Percentiles rank a stretch among this genome's conserved stretches.
These are phyloP conservation scores for Trichoderma cornu-damae DNA, from an alignment of 2,329 filamentous ascomycete genomes.

Conservation along the genomic window DNA sequence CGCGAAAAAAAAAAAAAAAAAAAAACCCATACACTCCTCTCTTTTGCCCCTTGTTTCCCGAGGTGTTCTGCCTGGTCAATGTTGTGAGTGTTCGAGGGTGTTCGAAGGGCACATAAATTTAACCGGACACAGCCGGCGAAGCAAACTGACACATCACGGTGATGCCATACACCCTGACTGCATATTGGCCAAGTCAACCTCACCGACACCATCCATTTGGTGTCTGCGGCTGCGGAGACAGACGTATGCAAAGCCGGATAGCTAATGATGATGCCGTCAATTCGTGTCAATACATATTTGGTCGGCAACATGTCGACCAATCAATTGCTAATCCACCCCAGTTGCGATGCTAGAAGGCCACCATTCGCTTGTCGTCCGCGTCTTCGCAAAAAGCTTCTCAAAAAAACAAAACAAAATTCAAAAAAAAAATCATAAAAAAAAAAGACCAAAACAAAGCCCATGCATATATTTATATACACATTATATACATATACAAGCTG, in stretches of 20 bases:
- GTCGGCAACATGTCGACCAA: background rate
- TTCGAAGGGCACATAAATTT: no score
- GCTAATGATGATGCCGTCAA: background rate
- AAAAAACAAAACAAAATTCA: background rate
- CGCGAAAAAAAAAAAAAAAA: no score
- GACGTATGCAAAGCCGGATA: no score
- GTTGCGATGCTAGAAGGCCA: background rate
- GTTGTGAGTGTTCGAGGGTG: no score
- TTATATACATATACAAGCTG: constrained; percentile 17
- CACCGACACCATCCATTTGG: no score
- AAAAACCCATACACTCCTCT: no score
- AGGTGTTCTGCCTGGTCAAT: no score
- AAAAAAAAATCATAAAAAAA: background rate
- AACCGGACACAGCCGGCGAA: background rate
- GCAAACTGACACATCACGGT: background rate
- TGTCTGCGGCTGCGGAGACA: no score
- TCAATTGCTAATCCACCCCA: background rate
- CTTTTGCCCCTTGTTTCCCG: no score
- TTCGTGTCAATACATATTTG: constrained; percentile 8
- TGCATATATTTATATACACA: constrained; percentile 17
- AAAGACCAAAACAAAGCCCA: background rate
- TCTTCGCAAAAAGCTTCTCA: constrained; percentile 1
- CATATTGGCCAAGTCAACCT: no score
- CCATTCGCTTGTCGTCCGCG: background rate
- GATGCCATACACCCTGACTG: no score